A percentile compares a stretch with the other conserved stretches of the same genome.
Evolutionary conservation across 345 rosid species (phyloP).

Genomic region (Lenwebbia sp.): DNA sequence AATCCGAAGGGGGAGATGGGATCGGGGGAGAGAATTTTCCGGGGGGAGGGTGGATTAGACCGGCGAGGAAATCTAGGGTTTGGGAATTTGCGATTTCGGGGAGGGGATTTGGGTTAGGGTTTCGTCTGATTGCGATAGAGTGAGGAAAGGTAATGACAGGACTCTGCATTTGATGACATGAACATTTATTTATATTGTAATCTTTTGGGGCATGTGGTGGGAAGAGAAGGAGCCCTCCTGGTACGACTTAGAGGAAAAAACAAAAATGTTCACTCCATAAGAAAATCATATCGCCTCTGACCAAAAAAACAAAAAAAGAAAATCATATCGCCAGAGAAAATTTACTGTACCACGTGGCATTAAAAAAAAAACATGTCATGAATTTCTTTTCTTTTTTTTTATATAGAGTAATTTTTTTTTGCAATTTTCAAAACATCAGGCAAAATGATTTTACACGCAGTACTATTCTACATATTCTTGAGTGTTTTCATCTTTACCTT

Average conservation of each 20-base stretch:
- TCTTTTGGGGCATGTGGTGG: not conserved
- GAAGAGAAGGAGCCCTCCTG: too few species aligned
- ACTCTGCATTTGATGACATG: not conserved
- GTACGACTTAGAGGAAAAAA: not conserved
- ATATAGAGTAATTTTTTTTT: too few species aligned
- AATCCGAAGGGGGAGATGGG: not conserved
- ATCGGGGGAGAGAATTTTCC: not conserved
- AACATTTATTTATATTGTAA: not conserved
- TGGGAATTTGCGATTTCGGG: not conserved
- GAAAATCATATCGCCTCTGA: too few species aligned
- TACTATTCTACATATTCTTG: too few species aligned
- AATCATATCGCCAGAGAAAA: not conserved
- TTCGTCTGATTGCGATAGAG: not conserved
- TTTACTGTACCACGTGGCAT: not conserved
- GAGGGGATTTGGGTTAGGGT: not conserved
- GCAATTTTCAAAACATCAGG: too few species aligned
- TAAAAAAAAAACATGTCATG: not conserved
- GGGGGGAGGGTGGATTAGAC: slow-evolving; percentile 1
- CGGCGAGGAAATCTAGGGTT: slow-evolving; percentile 14
- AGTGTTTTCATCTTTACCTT: too few species aligned
- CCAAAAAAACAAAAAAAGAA: too few species aligned
- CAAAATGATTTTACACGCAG: too few species aligned
- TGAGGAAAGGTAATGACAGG: not conserved
- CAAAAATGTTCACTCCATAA: not conserved
- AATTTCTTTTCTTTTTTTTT: too few species aligned